Evolutionary conservation across 805 yeast species (phyloP), one percentile per base, ranked within the genome.

Genomic region (Candida maesae): DNA sequence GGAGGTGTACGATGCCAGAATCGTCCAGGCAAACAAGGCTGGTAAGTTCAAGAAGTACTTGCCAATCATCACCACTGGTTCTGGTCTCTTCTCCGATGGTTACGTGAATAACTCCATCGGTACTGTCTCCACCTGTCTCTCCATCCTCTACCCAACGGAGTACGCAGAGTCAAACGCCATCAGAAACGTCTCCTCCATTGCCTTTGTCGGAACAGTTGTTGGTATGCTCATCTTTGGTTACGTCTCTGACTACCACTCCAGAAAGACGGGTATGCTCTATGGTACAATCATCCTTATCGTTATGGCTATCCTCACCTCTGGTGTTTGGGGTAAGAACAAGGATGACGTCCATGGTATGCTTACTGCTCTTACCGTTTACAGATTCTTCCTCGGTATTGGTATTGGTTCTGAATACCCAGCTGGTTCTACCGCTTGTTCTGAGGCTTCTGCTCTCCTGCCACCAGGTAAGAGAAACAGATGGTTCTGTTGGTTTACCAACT

Each of bases 331-430:
- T 55, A 47, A 44, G 32, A 47, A 49, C 41, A n/a, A 21, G 3
- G 7, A 15, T 21, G 56, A 52, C 34, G 74, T 86, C 4, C 69
- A 74, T 36, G 96, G 96, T 29, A 74, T 90, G 69, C 77, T 91
- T 47, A 81, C 88, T 13, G 91, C 93, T 16, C 65, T 90, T 40
- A 86, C 95, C 8, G 83, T 81, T 9, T 87, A 83, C 61, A 76
- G 98, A 63, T 86, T 86, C 63, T 81, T 90, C 64, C 67, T 90
- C 38, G 98, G 98, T 65, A 70, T 87, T 49, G 95, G 90, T 55
- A 85, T 91, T 53, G 98, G 98, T 54, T 90, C 95, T 36, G 98
- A 90, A 65, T 90, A 90, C 59, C 96, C 96, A 35, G 83, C 95
- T 12, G 90, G 96, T 33, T 83, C 95, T 8, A 91, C 90, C 15